phyloP scores from a whole-genome alignment of 371 early-diverging fungal species.

The Mucor ambiguus region DNA sequence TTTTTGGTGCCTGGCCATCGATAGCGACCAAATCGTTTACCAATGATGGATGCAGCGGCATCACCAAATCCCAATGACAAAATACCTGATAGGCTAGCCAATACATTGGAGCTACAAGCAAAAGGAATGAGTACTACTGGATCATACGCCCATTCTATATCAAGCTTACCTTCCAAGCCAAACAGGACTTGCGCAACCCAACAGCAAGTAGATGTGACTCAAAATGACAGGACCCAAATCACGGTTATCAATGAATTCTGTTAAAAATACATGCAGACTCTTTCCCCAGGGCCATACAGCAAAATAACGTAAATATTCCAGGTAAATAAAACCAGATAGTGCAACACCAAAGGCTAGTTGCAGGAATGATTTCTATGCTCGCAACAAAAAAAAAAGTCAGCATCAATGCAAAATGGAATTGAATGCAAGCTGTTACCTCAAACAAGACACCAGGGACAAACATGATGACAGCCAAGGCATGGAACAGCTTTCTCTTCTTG shows the following conservation, averaged over 20 bases:
- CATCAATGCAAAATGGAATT: background rate
- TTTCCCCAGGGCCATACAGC: constrained; percentile 72
- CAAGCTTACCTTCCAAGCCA: constrained; percentile 73
- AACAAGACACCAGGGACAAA: constrained; percentile 82
- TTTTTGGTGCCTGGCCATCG: constrained; percentile 82
- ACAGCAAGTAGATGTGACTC: constrained; percentile 84
- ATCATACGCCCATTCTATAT: background rate
- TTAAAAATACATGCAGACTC: constrained; percentile 71
- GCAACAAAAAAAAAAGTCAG: too few relatives aligned
- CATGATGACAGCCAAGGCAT: constrained; percentile 81
- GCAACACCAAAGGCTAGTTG: constrained; percentile 85
- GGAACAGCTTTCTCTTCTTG: constrained; percentile 85
- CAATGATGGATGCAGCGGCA: constrained; percentile 85
- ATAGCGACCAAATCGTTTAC: constrained; percentile 69
- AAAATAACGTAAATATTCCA: constrained; percentile 83
- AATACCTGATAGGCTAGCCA: constrained; percentile 77
- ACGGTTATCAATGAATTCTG: constrained; percentile 79
- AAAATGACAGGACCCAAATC: constrained; percentile 84
- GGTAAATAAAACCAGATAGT: constrained; percentile 65
- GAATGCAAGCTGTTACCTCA: constrained; percentile 53
- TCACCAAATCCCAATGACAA: constrained; percentile 89
- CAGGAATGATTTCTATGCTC: constrained; percentile 65
- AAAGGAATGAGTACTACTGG: background rate
- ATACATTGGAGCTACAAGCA: constrained; percentile 32
- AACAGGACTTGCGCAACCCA: constrained; percentile 90